phyloP scores from a whole-genome alignment of 192 early-diverging fungal genomes.

The Entomortierella lignicola region DNA sequence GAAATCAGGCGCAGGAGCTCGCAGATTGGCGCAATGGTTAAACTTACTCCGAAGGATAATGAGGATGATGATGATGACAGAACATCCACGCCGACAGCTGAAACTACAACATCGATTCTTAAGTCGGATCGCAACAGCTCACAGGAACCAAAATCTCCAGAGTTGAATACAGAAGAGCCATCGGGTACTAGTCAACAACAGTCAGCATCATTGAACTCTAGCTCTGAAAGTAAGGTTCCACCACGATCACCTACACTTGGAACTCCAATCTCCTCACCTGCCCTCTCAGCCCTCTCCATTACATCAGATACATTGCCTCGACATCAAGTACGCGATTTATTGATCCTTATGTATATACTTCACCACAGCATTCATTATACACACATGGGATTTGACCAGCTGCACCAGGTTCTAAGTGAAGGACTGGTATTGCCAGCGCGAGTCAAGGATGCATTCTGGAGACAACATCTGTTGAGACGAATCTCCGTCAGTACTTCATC shows the following conservation, averaged over 20 bases:
- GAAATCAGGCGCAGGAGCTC: slow-evolving; percentile 40
- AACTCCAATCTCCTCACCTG: slow-evolving; percentile 28
- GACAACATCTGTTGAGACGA: slow-evolving; percentile 40
- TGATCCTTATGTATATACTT: slow-evolving; percentile 46
- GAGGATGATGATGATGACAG: slow-evolving; percentile 20
- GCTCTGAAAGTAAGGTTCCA: slow-evolving; percentile 7
- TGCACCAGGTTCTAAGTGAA: slow-evolving; percentile 34
- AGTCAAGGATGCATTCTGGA: slow-evolving; percentile 50
- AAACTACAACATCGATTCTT: background rate
- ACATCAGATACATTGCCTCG: slow-evolving; percentile 33
- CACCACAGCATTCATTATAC: slow-evolving; percentile 51
- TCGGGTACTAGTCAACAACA: background rate
- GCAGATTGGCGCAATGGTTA: slow-evolving; percentile 8
- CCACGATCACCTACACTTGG: slow-evolving; percentile 26
- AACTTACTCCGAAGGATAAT: background rate
- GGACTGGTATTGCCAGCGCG: slow-evolving; percentile 37
- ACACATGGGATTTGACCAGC: slow-evolving; percentile 44
- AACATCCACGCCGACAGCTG: slow-evolving; percentile 25
- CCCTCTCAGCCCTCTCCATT: slow-evolving; percentile 35
- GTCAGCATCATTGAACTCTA: background rate
- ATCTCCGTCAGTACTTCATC: slow-evolving; percentile 30
- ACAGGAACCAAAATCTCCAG: background rate
- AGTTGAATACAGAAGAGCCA: background rate
- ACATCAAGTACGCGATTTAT: slow-evolving; percentile 46
- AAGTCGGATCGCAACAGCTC: background rate